Percentiles rank a stretch among this genome's conserved stretches.
phyloP scores from a whole-genome alignment of 345 rosid species.

The Camelina neglecta region DNA sequence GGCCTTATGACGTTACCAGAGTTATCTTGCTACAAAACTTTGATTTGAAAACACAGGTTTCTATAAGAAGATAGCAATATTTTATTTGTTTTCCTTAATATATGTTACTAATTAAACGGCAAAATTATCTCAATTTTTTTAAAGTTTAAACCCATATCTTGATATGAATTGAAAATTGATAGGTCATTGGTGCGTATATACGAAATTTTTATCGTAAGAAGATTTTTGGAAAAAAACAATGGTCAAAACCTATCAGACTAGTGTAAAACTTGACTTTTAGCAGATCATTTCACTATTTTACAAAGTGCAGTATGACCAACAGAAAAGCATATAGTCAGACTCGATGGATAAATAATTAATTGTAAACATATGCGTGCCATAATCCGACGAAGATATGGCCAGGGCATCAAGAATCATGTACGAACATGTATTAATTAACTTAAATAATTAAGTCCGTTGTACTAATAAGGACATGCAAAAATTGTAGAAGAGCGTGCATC shows the following conservation, averaged over 20 bases:
- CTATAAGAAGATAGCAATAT: not conserved
- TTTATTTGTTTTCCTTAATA: not conserved
- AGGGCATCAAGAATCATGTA: constrained; percentile 33
- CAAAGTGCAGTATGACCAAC: constrained; percentile 13
- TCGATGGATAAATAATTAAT: not conserved
- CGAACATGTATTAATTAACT: constrained; percentile 24
- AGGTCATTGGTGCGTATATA: not conserved
- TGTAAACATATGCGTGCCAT: constrained; percentile 26
- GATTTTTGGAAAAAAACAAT: not conserved
- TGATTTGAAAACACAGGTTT: not conserved
- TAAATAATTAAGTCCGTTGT: not conserved
- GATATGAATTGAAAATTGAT: not conserved
- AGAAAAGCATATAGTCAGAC: not conserved
- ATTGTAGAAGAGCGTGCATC: constrained; percentile 39
- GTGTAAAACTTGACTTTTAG: not conserved
- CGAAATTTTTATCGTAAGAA: not conserved
- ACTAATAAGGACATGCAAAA: constrained; percentile 25
- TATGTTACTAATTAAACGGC: not conserved
- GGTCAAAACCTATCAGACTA: not conserved
- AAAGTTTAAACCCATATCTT: not conserved
- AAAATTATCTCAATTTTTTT: not conserved
- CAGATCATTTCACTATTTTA: constrained; percentile 20
- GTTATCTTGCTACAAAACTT: not conserved
- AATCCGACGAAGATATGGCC: constrained; percentile 37
- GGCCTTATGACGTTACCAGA: not conserved